Conservation (phyloP, 148 eudicot genomes). For the Hydrangea macrophylla region DNA sequence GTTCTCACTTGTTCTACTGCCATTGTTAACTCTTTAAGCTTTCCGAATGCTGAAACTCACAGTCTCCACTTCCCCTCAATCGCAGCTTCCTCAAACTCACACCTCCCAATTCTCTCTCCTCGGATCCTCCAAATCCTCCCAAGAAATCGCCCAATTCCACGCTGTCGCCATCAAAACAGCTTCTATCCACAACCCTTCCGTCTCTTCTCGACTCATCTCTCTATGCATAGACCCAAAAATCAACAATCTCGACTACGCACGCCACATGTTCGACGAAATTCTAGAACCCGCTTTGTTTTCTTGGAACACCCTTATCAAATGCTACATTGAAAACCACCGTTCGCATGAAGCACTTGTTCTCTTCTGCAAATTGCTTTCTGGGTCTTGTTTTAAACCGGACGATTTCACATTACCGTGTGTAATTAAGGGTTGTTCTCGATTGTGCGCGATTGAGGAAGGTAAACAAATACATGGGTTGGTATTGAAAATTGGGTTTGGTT, state of each 20-base stretch:
- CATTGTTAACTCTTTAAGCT: no score
- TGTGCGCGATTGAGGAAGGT: constrained; percentile 19
- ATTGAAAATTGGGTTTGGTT: constrained; percentile 26
- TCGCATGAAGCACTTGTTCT: constrained; percentile 21
- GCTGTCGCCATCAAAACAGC: constrained; percentile 10
- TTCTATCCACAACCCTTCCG: neutral
- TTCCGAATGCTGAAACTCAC: constrained; percentile 3
- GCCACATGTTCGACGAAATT: constrained; percentile 12
- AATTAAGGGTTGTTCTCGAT: constrained; percentile 25
- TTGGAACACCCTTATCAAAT: constrained; percentile 23
- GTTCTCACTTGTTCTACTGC: no score
- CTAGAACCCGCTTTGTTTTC: constrained; percentile 17
- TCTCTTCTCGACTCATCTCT: constrained; percentile 16
- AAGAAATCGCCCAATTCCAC: constrained; percentile 15
- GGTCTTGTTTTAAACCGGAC: constrained; percentile 15
- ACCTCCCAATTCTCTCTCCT: constrained; percentile 7
- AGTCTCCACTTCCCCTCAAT: neutral
- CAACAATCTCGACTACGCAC: constrained; percentile 15
- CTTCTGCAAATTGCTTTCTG: constrained; percentile 18
- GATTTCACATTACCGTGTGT: constrained; percentile 29
- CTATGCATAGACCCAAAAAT: constrained; percentile 17
- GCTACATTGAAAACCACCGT: constrained; percentile 20
- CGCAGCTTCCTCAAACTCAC: neutral
- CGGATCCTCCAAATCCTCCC: constrained; percentile 1
- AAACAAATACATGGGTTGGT: constrained; percentile 32